A percentile compares a stretch with the other conserved stretches of the same genome.
These are phyloP conservation scores for Acer campestre DNA, from an alignment of 345 rosid species.

Conservation along the genomic window DNA sequence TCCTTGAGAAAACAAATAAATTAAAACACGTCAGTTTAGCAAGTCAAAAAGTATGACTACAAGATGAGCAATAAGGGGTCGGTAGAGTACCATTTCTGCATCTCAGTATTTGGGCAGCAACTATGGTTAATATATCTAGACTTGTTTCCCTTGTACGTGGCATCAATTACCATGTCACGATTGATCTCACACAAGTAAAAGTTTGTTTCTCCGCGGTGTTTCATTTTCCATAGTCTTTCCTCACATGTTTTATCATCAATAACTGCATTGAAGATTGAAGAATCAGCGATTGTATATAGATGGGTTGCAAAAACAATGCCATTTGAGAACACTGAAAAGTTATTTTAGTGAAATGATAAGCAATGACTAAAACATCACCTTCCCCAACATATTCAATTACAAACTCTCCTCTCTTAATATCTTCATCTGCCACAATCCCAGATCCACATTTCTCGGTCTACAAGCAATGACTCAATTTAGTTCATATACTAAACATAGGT, in stretches of 20 bases:
- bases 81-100: constrained; percentile 89
- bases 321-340: constrained; percentile 16
- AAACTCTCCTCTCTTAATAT: constrained; percentile 83
- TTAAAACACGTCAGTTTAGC: constrained; percentile 17
- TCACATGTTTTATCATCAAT: constrained; percentile 92
- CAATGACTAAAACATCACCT: constrained; percentile 50
- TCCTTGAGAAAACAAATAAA: constrained; percentile 48
- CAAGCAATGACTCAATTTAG: constrained; percentile 42
- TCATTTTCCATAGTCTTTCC: constrained; percentile 95
- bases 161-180: constrained; percentile 94
- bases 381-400: constrained; percentile 98
- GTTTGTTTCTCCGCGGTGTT: constrained; percentile 77
- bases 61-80: constrained; percentile 24
- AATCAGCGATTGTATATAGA: constrained; percentile 9
- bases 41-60: constrained; percentile 13
- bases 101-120: constrained; percentile 89
- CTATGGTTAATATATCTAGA: constrained; percentile 97
- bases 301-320: constrained; percentile 10
- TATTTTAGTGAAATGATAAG: constrained; percentile 19
- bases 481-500: constrained; percentile 21
- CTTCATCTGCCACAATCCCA: constrained; percentile 91
- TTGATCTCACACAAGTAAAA: constrained; percentile 93
- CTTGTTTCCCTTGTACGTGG: constrained; percentile 92
- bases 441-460: constrained; percentile 99
- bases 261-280: constrained; percentile 44